Percentiles rank a stretch among this genome's conserved stretches.
These are phyloP conservation scores for Hippophae gyantsensis DNA, from an alignment of 306 rosid genomes.

Conservation along the genomic window DNA sequence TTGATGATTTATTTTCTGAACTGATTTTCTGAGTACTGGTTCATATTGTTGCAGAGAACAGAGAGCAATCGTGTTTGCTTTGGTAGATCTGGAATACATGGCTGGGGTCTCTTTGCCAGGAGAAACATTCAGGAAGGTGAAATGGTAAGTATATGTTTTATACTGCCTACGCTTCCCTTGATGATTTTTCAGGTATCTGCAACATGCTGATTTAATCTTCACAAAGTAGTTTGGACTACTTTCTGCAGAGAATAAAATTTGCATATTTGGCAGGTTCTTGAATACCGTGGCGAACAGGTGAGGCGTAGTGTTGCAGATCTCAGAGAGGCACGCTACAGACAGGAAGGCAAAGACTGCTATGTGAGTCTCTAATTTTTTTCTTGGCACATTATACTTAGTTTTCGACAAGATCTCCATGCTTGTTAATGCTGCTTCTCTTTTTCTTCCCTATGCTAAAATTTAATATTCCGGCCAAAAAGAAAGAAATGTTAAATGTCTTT, in stretches of 20 bases:
- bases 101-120: conserved; percentile 98
- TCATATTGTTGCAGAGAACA: conserved; percentile 58
- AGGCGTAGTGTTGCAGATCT: conserved; percentile 84
- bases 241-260: conserved; percentile 7
- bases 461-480: too few relatives aligned
- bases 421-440: too few relatives aligned
- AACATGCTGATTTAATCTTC: too few relatives aligned
- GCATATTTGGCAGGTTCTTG: conserved; percentile 66
- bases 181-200: neutral
- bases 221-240: neutral
- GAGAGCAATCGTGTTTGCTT: conserved; percentile 89
- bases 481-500: conserved; percentile 1
- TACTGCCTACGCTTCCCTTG: neutral
- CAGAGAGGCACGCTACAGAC: conserved; percentile 80
- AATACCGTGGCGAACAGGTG: conserved; percentile 98
- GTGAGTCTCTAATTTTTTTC: conserved; percentile 44
- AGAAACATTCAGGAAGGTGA: conserved; percentile 97
- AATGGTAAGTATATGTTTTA: conserved; percentile 46
- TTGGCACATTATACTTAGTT: too few relatives aligned
- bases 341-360: conserved; percentile 88
- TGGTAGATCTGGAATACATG: conserved; percentile 99
- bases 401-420: neutral
- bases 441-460: too few relatives aligned
- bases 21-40: conserved; percentile 27
- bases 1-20: conserved; percentile 1